A percentile compares a stretch with the other conserved stretches of the same genome.
Evolutionary conservation across 768 basidiomycete genomes (phyloP).

Genomic region (Boletus sensibilis): DNA sequence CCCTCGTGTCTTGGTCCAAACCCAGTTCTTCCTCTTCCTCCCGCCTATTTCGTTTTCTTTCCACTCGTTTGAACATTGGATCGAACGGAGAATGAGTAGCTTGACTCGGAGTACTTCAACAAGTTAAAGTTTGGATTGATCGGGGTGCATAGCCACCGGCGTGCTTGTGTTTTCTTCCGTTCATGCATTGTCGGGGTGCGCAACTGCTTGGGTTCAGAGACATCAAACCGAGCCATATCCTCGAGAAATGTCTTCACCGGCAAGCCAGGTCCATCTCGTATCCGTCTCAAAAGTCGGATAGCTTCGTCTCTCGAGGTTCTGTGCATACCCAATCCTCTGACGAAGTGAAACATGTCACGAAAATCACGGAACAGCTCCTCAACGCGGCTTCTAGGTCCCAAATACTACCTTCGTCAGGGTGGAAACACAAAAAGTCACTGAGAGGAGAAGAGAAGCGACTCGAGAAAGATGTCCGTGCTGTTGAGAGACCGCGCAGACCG

Average conservation of each 20-base stretch:
- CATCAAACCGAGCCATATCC: constrained; percentile 12
- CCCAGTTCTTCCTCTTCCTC: constrained; percentile 66
- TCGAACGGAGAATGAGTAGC: neutral
- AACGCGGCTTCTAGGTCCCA: constrained; percentile 31
- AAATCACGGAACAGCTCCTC: constrained; percentile 35
- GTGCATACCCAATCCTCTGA: neutral
- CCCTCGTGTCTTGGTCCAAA: constrained; percentile 61
- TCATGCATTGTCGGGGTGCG: constrained; percentile 30
- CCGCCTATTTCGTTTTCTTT: constrained; percentile 59
- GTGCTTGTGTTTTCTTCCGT: constrained; percentile 22
- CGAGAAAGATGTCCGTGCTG: constrained; percentile 19
- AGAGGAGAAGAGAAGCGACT: constrained; percentile 43
- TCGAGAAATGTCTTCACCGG: constrained; percentile 7
- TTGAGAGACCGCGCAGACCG: constrained; percentile 8
- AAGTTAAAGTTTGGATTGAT: neutral
- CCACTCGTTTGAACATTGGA: constrained; percentile 77
- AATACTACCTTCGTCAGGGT: constrained; percentile 28
- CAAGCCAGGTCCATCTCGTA: neutral
- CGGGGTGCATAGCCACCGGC: constrained; percentile 26
- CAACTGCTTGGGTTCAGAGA: constrained; percentile 21
- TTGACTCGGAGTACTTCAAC: neutral
- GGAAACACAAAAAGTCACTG: constrained; percentile 36
- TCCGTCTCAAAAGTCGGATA: neutral
- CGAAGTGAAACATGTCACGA: constrained; percentile 10
- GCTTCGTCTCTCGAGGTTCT: neutral